phyloP scores from a whole-genome alignment of 2,329 filamentous ascomycete species.

The Coniochaeta hoffmannii region DNA sequence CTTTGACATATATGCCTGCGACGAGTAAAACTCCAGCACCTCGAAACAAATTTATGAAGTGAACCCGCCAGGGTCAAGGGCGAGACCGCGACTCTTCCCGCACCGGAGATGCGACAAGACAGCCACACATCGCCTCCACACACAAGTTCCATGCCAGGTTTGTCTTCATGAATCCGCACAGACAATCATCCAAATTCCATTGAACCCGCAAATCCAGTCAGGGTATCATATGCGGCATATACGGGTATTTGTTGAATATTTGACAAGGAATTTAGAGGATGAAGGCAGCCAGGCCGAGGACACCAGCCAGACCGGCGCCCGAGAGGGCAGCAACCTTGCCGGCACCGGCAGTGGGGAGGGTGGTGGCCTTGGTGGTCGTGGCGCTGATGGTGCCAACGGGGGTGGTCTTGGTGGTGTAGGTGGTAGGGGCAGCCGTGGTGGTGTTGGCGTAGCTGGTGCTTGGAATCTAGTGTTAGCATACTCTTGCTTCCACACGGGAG shows the following conservation, averaged over 20 bases:
- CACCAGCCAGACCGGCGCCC: conserved; percentile 51
- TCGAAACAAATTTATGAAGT: conserved; percentile 1
- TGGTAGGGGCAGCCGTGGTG: conserved; percentile 25
- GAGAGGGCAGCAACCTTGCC: conserved; percentile 49
- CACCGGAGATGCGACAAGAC: background rate
- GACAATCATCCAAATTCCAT: background rate
- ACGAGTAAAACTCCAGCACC: background rate
- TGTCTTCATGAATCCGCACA: background rate
- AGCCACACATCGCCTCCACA: background rate
- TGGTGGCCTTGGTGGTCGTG: conserved; percentile 22
- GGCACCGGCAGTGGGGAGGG: conserved; percentile 45
- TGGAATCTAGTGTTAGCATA: conserved; percentile 10
- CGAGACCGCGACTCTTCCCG: background rate
- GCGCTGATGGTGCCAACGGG: conserved; percentile 19
- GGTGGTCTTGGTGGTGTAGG: conserved; percentile 22
- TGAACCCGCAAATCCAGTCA: background rate
- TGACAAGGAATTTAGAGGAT: conserved; percentile 43
- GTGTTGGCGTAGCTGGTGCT: conserved; percentile 28
- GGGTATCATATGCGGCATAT: background rate
- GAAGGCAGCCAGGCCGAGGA: conserved; percentile 52
- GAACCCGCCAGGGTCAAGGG: background rate
- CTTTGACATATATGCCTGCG: background rate
- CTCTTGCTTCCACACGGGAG: background rate
- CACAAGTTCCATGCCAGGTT: background rate
- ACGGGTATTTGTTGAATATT: background rate